Evolutionary conservation across 805 yeast species (phyloP).

Genomic region (Yarrowia hollandica): DNA sequence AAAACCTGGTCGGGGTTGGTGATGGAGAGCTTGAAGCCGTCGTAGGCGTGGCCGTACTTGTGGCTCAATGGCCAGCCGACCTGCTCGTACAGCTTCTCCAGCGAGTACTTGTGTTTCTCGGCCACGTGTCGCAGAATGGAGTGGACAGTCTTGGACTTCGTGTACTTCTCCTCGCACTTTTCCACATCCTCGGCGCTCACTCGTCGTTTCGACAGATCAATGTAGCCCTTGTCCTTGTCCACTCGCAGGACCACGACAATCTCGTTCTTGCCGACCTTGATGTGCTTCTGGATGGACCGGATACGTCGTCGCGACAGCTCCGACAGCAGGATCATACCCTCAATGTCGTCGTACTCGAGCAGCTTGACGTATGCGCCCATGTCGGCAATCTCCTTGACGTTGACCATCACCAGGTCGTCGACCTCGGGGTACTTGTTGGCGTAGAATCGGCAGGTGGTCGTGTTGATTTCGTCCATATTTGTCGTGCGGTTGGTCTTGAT

Average conservation of each 20-base stretch:
- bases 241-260: constrained; percentile 97
- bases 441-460: constrained; percentile 89
- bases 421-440: constrained; percentile 99
- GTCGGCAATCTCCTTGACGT: constrained; percentile 86
- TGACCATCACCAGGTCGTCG: constrained; percentile 98
- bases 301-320: constrained; percentile 98
- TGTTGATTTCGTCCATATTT: constrained; percentile 39
- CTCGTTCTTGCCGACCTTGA: constrained; percentile 97
- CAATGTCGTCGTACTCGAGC: constrained; percentile 95
- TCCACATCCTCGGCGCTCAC: constrained; percentile 97
- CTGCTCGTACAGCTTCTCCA: constrained; percentile 81
- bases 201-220: constrained; percentile 95
- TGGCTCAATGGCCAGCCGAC: constrained; percentile 97
- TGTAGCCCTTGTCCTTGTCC: constrained; percentile 97
- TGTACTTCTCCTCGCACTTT: constrained; percentile 96
- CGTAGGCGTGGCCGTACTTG: constrained; percentile 95
- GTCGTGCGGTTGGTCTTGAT: background rate
- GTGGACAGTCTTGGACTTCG: constrained; percentile 95
- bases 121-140: constrained; percentile 98
- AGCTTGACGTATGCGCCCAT: constrained; percentile 98
- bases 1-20: constrained; percentile 83
- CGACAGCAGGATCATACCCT: constrained; percentile 95
- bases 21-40: constrained; percentile 94
- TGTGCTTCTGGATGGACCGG: constrained; percentile 93
- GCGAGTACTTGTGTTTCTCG: constrained; percentile 85